Evolutionary conservation across 768 basidiomycete genomes (phyloP).

Genomic region (Cystofilobasidium bisporidii): DNA sequence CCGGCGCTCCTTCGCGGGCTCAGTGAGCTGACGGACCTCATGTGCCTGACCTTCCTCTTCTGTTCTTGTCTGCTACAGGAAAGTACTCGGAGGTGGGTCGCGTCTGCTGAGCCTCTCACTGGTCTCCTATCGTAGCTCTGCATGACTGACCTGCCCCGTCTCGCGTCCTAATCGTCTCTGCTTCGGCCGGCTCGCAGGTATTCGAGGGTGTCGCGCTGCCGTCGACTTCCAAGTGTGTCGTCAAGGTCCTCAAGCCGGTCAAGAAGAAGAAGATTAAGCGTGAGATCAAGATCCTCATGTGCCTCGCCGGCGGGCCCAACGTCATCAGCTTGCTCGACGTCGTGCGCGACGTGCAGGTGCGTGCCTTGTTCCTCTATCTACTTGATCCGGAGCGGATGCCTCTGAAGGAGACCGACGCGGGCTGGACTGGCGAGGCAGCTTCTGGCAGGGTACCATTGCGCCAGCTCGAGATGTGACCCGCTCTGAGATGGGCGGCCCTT

Average conservation of each 20-base stretch:
- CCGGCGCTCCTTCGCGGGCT: too few species aligned
- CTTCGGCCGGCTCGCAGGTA: constrained; percentile 31
- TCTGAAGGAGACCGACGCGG: too few species aligned
- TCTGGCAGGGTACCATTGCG: too few species aligned
- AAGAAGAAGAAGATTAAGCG: constrained; percentile 99
- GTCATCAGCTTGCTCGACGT: constrained; percentile 87
- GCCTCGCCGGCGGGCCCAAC: constrained; percentile 91
- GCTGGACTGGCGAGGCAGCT: too few species aligned
- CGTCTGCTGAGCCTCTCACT: too few species aligned
- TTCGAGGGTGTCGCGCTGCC: constrained; percentile 89
- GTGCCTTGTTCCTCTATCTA: too few species aligned
- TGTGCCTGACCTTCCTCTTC: neutral
- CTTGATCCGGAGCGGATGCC: too few species aligned
- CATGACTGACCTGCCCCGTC: too few species aligned
- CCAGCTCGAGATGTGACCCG: too few species aligned
- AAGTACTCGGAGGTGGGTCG: constrained; percentile 80
- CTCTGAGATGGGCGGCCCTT: too few species aligned
- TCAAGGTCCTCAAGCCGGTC: constrained; percentile 96
- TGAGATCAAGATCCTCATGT: constrained; percentile 96
- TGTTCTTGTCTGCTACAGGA: constrained; percentile 34
- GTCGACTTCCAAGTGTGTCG: constrained; percentile 88
- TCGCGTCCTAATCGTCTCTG: neutral
- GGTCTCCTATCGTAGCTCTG: too few species aligned
- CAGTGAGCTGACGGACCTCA: neutral
- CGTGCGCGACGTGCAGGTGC: constrained; percentile 67